Conservation (phyloP, 2,329 filamentous ascomycete species). For the Penicillium digitatum region DNA sequence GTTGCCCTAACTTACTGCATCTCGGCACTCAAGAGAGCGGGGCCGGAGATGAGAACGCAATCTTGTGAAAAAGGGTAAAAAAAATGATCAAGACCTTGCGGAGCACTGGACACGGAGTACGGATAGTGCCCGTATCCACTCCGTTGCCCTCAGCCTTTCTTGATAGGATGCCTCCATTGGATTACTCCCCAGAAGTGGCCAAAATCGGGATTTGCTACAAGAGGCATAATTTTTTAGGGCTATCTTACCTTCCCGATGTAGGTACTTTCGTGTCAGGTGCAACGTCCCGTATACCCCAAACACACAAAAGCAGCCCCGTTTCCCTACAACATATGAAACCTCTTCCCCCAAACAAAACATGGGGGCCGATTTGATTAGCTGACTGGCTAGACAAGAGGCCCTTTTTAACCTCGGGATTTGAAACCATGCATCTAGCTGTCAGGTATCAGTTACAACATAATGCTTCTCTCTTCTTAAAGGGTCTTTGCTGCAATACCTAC, state of each 20-base stretch:
- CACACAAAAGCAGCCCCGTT: not conserved
- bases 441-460: too few relatives aligned
- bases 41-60: not conserved
- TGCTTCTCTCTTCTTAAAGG: not conserved
- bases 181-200: not conserved
- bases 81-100: not conserved
- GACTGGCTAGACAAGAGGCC: not conserved
- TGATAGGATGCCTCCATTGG: not conserved
- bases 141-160: not conserved
- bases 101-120: not conserved
- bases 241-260: not conserved
- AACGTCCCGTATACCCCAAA: too few relatives aligned
- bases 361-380: not conserved
- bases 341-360: not conserved
- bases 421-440: not conserved
- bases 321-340: not conserved
- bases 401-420: not conserved
- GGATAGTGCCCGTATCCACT: not conserved
- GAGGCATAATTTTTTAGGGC: not conserved
- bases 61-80: not conserved
- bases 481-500: conserved; percentile 8
- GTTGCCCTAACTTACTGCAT: not conserved
- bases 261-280: not conserved
- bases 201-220: not conserved
- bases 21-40: conserved; percentile 2